Percentiles rank a stretch among this genome's conserved stretches.
phyloP scores from a whole-genome alignment of 179 eudicot genomes.

The Carnegiea gigantea region DNA sequence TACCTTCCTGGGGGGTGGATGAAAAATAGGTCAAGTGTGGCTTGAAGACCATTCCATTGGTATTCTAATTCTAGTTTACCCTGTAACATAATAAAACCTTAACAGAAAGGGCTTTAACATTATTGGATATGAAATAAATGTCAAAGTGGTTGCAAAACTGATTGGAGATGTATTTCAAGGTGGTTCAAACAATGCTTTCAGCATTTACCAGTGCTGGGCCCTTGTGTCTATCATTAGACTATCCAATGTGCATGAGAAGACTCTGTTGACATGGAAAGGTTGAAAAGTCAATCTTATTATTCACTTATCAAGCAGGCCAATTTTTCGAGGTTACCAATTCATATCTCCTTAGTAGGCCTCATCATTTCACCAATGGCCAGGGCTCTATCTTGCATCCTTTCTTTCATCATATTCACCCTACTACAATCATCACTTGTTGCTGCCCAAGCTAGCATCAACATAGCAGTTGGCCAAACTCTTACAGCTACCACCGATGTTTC shows the following conservation, averaged over 20 bases:
- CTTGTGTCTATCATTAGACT: background rate
- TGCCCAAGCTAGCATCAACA: conserved; percentile 27
- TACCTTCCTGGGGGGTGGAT: no score
- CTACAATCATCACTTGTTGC: background rate
- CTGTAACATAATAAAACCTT: no score
- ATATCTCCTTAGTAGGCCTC: background rate
- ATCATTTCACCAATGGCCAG: conserved; percentile 7
- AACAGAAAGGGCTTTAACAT: no score
- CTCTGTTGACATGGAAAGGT: background rate
- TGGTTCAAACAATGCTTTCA: background rate
- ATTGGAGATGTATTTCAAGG: background rate
- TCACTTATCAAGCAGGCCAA: background rate
- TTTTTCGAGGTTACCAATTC: background rate
- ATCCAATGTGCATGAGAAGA: background rate
- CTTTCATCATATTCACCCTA: background rate
- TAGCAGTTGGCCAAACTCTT: conserved; percentile 34
- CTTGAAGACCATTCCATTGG: no score
- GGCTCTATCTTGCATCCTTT: background rate
- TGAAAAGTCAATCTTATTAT: background rate
- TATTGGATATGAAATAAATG: no score
- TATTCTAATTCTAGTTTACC: no score
- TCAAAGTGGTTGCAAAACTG: no score
- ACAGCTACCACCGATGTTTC: conserved; percentile 30
- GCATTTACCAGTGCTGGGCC: background rate
- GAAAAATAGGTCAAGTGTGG: no score